Evolutionary conservation across 257 asterid species (phyloP), one percentile per base, ranked within the genome.

Genomic region (Solanum chiquidenum): DNA sequence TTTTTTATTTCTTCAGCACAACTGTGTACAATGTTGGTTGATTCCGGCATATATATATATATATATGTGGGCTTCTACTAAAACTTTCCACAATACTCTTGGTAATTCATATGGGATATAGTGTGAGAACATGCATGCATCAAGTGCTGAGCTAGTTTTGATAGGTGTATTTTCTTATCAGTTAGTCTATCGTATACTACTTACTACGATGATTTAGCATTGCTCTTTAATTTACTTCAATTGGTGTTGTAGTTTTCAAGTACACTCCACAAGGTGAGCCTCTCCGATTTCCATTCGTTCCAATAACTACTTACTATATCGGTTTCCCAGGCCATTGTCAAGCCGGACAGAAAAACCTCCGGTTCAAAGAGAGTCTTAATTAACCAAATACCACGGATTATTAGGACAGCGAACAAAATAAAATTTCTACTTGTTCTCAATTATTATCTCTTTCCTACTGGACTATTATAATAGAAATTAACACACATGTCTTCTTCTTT

Each of bases 181-280:
- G 40, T 12, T 82, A 4, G 38, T 35, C 60, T 40, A 5, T 14
- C 0, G 13, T 20, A 16, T n/a, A 40, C 40, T 31, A 66, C 8
- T 37, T 37, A 7, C 40, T 37, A 37, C 25, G 37, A n/a, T 80
- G 34, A 82, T 46, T 20, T n/a, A 38, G 23, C 64, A 14, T 55
- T 4, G 23, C 12, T n/a, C 10, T 29, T 29, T n/a, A n/a, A n/a
- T 7, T 44, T 58, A 58, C 46, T 58, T 86, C 49, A 4, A 55
- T 18, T 68, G 27, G n/a, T 35, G 33, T 25, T 75, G 77, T 52
- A 91, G 93, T 66, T 33, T 89, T 89, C 80, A 85, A 89, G 74
- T 89, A 89, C 89, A 46, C 76, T 83, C 49, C 93, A 89, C 37
- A 86, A 86, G 27, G 90, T 86, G 87, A 88, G 68, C 55, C 64